phyloP scores from a whole-genome alignment of 805 yeast species.

The Saccharomycopsis sp. region DNA sequence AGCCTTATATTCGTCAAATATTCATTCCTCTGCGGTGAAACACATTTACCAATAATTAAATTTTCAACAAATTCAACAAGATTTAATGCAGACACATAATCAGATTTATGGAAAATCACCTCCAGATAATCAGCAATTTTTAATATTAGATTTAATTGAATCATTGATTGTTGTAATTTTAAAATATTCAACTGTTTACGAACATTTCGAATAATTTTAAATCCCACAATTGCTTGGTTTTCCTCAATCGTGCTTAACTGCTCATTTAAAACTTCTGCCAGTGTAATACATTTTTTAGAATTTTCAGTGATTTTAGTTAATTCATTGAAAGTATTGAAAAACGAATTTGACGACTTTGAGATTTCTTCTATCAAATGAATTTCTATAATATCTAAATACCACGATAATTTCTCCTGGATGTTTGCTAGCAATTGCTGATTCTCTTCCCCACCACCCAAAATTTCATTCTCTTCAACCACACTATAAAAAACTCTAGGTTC shows the following conservation, averaged over 20 bases:
- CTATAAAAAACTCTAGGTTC: constrained; percentile 78
- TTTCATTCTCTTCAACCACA: constrained; percentile 57
- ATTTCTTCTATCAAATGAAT: constrained; percentile 74
- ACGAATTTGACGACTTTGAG: constrained; percentile 74
- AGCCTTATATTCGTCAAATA: constrained; percentile 23
- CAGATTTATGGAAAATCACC: constrained; percentile 32
- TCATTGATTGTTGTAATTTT: constrained; percentile 52
- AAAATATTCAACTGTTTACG: constrained; percentile 53
- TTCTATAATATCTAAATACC: constrained; percentile 81
- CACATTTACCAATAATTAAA: constrained; percentile 49
- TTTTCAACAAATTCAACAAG: constrained; percentile 50
- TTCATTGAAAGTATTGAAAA: constrained; percentile 78
- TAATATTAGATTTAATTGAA: constrained; percentile 32
- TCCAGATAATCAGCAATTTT: constrained; percentile 46
- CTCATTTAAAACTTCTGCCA: constrained; percentile 39
- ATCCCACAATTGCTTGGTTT: constrained; percentile 44
- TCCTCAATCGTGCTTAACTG: constrained; percentile 41
- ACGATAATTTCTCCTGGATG: constrained; percentile 72
- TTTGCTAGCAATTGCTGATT: constrained; percentile 34
- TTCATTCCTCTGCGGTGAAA: constrained; percentile 26
- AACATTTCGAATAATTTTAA: constrained; percentile 41
- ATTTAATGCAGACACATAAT: constrained; percentile 49
- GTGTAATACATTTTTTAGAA: constrained; percentile 43
- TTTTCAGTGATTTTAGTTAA: constrained; percentile 55
- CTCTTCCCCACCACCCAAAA: constrained; percentile 24